Conservation (phyloP, 805 yeast genomes). For the Pachysolen tannophilus region DNA sequence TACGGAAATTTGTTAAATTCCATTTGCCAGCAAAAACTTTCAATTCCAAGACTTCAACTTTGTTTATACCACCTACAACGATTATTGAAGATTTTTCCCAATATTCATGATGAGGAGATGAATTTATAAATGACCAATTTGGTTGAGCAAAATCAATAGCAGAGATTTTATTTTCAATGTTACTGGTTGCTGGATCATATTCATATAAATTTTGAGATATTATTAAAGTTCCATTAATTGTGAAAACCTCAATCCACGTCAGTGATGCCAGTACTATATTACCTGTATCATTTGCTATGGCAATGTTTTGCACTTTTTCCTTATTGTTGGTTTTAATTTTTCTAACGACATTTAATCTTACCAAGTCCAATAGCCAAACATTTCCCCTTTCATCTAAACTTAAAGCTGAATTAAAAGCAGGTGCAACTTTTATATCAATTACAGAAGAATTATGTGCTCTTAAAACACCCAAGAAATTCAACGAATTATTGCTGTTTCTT, state of each 20-base stretch:
- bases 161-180: conserved; percentile 8
- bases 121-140: conserved; percentile 9
- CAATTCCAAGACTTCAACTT: conserved; percentile 25
- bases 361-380: conserved; percentile 58
- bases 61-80: conserved; percentile 27
- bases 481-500: conserved; percentile 11
- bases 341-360: conserved; percentile 42
- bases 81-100: conserved; percentile 30
- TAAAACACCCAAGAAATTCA: conserved; percentile 36
- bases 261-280: conserved; percentile 32
- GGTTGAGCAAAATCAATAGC: conserved; percentile 15
- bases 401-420: conserved; percentile 45
- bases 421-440: conserved; percentile 36
- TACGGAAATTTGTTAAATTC: conserved; percentile 16
- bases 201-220: conserved; percentile 2
- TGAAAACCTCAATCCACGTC: conserved; percentile 29
- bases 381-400: conserved; percentile 49
- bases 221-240: conserved; percentile 34
- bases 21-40: conserved; percentile 16
- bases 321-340: conserved; percentile 14
- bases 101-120: conserved; percentile 21
- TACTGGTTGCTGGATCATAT: background rate
- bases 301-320: conserved; percentile 21
- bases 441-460: conserved; percentile 52
- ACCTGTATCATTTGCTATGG: conserved; percentile 51